Percentiles rank a stretch among this genome's conserved stretches.
phyloP scores from a whole-genome alignment of 192 early-diverging fungal genomes.

The Coemansia sp. region DNA sequence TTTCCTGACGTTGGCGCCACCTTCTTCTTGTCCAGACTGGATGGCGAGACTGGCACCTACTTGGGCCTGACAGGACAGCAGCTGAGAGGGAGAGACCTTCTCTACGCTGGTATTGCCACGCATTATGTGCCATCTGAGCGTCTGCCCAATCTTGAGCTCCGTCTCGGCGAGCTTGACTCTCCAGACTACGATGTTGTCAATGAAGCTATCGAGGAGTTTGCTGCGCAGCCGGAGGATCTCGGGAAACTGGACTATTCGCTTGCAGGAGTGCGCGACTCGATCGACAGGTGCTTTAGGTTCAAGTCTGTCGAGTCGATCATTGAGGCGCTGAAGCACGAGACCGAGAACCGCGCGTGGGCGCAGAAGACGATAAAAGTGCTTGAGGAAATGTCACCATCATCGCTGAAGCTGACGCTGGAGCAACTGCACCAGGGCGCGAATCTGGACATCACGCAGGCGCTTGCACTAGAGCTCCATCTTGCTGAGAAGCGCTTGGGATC shows the following conservation, averaged over 20 bases:
- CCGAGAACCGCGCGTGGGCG: constrained; percentile 62
- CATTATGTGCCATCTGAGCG: constrained; percentile 92
- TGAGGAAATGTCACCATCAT: constrained; percentile 75
- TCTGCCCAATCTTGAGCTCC: constrained; percentile 73
- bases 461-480: constrained; percentile 83
- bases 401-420: constrained; percentile 84
- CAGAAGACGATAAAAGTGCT: constrained; percentile 65
- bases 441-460: constrained; percentile 73
- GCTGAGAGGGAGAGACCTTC: constrained; percentile 80
- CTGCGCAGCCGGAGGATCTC: constrained; percentile 55
- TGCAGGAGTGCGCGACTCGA: constrained; percentile 58
- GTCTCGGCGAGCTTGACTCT: constrained; percentile 78
- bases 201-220: constrained; percentile 88
- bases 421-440: constrained; percentile 74
- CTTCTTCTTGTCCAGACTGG: constrained; percentile 92
- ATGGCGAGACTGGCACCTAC: constrained; percentile 92
- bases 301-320: constrained; percentile 84
- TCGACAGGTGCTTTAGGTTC: constrained; percentile 85
- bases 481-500: constrained; percentile 73
- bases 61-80: constrained; percentile 84
- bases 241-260: constrained; percentile 39
- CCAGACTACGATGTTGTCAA: constrained; percentile 80
- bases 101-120: constrained; percentile 94
- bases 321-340: constrained; percentile 76
- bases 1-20: constrained; percentile 96